These are phyloP conservation scores for Tillandsia fasciculata DNA, from an alignment of 176 grass and related monocot species.

Conservation along the genomic window DNA sequence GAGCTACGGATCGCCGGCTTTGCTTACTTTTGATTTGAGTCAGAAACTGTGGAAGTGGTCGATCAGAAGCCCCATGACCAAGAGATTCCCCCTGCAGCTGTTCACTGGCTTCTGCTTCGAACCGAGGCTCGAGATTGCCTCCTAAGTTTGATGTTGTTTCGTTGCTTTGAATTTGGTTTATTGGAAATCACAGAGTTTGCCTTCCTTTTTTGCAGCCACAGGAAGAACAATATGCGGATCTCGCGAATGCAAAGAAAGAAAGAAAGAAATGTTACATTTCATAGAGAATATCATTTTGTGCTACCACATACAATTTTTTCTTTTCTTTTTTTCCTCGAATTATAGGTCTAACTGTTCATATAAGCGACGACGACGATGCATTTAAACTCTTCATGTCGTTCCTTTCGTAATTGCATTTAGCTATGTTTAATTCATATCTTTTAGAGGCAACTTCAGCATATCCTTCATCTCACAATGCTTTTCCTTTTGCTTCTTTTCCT, in stretches of 20 bases:
- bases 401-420: too few relatives aligned
- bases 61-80: slow-evolving; percentile 69
- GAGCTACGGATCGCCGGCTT: slow-evolving; percentile 71
- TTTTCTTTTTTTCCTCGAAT: neutral
- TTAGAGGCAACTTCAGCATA: too few relatives aligned
- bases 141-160: slow-evolving; percentile 30
- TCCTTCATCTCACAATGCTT: too few relatives aligned
- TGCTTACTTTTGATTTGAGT: slow-evolving; percentile 66
- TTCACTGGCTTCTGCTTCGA: slow-evolving; percentile 87
- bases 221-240: neutral
- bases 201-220: neutral
- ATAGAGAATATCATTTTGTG: neutral
- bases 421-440: too few relatives aligned
- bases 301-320: neutral
- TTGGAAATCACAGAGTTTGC: neutral
- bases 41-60: slow-evolving; percentile 86
- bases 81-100: slow-evolving; percentile 86
- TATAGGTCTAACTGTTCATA: too few relatives aligned
- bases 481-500: too few relatives aligned
- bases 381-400: too few relatives aligned
- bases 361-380: too few relatives aligned
- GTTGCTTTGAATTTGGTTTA: neutral
- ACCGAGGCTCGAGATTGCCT: slow-evolving; percentile 63
- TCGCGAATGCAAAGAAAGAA: neutral
- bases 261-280: neutral